phyloP scores from a whole-genome alignment of 306 rosid genomes.

The Hippophae tibetana region DNA sequence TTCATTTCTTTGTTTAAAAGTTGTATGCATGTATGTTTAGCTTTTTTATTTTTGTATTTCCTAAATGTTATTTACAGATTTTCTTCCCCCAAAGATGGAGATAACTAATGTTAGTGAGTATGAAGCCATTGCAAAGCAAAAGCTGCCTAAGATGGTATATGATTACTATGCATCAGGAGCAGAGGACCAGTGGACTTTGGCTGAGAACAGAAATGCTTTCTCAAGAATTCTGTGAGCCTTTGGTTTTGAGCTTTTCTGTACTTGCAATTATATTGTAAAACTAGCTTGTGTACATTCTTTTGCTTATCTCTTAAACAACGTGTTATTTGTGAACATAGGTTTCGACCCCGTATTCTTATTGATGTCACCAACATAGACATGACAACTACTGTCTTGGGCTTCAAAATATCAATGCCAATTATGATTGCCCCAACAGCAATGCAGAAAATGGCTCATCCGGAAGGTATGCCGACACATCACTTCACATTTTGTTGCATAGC shows the following conservation, averaged over 20 bases:
- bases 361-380: slow-evolving; percentile 57
- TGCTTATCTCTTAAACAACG: slow-evolving; percentile 10
- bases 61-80: neutral
- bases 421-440: slow-evolving; percentile 47
- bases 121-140: slow-evolving; percentile 59
- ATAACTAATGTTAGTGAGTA: slow-evolving; percentile 57
- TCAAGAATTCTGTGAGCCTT: slow-evolving; percentile 51
- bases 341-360: slow-evolving; percentile 51
- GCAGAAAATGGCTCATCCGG: slow-evolving; percentile 50
- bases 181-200: slow-evolving; percentile 70
- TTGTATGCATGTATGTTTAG: neutral
- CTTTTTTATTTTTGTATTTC: neutral
- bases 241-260: neutral
- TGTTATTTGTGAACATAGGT: slow-evolving; percentile 24
- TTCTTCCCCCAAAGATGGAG: slow-evolving; percentile 37
- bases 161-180: slow-evolving; percentile 78
- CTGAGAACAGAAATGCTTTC: slow-evolving; percentile 64
- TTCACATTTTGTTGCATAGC: slow-evolving; percentile 8
- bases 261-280: too few relatives aligned
- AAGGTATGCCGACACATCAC: slow-evolving; percentile 33
- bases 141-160: slow-evolving; percentile 57
- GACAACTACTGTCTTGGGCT: slow-evolving; percentile 46
- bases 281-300: neutral
- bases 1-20: too few relatives aligned
- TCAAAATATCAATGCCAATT: slow-evolving; percentile 42